Evolutionary conservation across 1,284 basidiomycete genomes (phyloP).

Genomic region (Trametes hirsuta): DNA sequence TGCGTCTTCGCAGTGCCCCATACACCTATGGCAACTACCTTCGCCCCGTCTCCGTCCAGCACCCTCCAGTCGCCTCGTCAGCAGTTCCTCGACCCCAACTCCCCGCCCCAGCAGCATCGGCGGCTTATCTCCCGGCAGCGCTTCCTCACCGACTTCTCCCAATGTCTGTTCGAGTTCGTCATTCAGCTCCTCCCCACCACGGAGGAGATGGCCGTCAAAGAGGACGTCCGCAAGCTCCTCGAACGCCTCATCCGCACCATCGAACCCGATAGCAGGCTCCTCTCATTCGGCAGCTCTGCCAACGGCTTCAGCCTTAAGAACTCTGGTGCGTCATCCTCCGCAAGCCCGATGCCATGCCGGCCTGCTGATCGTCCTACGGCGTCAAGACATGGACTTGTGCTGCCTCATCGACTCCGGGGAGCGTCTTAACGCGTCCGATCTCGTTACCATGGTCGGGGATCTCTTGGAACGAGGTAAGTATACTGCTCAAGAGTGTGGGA

Average conservation of each 20-base stretch:
- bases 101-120: slow-evolving; percentile 35
- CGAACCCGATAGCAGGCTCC: slow-evolving; percentile 87
- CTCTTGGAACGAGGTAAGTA: slow-evolving; percentile 86
- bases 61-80: slow-evolving; percentile 23
- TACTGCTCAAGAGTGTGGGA: slow-evolving; percentile 4
- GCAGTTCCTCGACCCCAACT: slow-evolving; percentile 30
- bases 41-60: slow-evolving; percentile 24
- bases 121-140: slow-evolving; percentile 53
- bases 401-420: slow-evolving; percentile 89
- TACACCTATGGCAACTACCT: slow-evolving; percentile 30
- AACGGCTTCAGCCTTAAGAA: slow-evolving; percentile 94
- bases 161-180: slow-evolving; percentile 81
- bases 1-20: slow-evolving; percentile 13
- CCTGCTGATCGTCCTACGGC: slow-evolving; percentile 14
- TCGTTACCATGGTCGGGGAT: slow-evolving; percentile 93
- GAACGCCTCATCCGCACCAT: slow-evolving; percentile 94
- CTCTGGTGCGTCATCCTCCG: slow-evolving; percentile 66
- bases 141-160: slow-evolving; percentile 70
- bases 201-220: slow-evolving; percentile 93
- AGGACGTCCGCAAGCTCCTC: slow-evolving; percentile 92
- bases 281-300: slow-evolving; percentile 95
- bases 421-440: slow-evolving; percentile 80
- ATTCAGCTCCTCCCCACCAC: slow-evolving; percentile 86
- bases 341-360: not conserved
- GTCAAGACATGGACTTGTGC: slow-evolving; percentile 95